Evolutionary conservation across 306 rosid species (phyloP).

Genomic region (Cyclanthera cordifolia): DNA sequence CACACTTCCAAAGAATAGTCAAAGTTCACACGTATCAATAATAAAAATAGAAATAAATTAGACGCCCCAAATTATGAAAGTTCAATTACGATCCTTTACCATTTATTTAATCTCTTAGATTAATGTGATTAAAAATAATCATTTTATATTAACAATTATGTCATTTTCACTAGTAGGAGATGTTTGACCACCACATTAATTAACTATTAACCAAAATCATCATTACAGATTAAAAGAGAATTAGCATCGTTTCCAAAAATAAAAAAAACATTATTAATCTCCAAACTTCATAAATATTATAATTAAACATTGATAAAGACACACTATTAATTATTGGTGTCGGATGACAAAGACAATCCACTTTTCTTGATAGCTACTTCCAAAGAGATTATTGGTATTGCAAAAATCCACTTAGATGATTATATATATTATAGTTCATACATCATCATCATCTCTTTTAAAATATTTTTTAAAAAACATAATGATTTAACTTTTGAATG

Average conservation of each 20-base stretch:
- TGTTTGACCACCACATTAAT: not conserved
- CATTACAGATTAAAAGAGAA: not conserved
- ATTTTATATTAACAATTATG: not conserved
- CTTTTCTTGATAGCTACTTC: constrained; percentile 4
- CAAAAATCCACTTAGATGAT: not conserved
- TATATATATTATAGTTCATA: not conserved
- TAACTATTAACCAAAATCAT: not conserved
- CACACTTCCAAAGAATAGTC: too few relatives aligned
- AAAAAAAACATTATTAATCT: not conserved
- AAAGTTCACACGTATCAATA: too few relatives aligned
- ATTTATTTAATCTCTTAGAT: too few relatives aligned
- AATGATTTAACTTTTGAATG: not conserved
- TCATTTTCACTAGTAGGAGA: not conserved
- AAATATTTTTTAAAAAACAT: not conserved
- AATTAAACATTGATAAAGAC: not conserved
- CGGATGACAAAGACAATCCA: not conserved
- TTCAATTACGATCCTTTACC: too few relatives aligned
- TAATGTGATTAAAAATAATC: too few relatives aligned
- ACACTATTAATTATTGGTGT: not conserved
- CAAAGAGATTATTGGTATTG: not conserved
- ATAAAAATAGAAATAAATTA: too few relatives aligned
- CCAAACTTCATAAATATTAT: not conserved
- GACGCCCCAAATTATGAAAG: too few relatives aligned
- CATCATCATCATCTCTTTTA: not conserved
- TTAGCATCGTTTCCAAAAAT: too few relatives aligned